Evolutionary conservation across 768 basidiomycete species (phyloP).

Genomic region (Agaricus subrufescens): DNA sequence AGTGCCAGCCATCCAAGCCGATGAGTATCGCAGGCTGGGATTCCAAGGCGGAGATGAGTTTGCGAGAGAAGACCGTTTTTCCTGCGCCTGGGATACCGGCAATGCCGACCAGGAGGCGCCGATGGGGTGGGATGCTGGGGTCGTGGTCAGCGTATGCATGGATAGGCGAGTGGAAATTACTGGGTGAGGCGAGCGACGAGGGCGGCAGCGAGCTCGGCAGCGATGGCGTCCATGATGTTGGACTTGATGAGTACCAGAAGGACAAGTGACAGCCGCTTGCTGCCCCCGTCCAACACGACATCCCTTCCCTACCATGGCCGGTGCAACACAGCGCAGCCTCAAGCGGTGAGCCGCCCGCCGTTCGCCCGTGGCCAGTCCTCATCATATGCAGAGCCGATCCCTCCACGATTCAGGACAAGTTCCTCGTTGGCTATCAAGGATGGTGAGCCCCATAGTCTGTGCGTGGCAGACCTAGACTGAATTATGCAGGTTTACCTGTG

Average conservation of each 20-base stretch:
- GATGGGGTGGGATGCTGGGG: conserved; percentile 26
- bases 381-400: conserved; percentile 49
- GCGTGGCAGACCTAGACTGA: not conserved
- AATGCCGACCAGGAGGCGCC: conserved; percentile 67
- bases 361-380: too few species aligned
- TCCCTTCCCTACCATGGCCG: conserved; percentile 19
- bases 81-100: conserved; percentile 83
- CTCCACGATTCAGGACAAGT: conserved; percentile 77
- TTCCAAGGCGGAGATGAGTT: conserved; percentile 32
- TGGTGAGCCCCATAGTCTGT: conserved; percentile 44
- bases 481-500: conserved; percentile 61
- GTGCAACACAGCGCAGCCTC: conserved; percentile 28
- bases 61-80: conserved; percentile 72
- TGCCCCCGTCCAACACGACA: not conserved
- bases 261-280: too few species aligned
- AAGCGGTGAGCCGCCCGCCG: conserved; percentile 30
- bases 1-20: conserved; percentile 91
- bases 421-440: conserved; percentile 84
- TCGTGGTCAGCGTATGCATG: conserved; percentile 2
- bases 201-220: conserved; percentile 18
- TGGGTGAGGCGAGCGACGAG: conserved; percentile 24
- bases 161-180: conserved; percentile 21
- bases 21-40: conserved; percentile 54
- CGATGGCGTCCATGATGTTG: conserved; percentile 19
- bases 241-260: not conserved